These are phyloP conservation scores for Pyrus bretschneideri DNA, from an alignment of 306 rosid genomes.

Conservation along the genomic window DNA sequence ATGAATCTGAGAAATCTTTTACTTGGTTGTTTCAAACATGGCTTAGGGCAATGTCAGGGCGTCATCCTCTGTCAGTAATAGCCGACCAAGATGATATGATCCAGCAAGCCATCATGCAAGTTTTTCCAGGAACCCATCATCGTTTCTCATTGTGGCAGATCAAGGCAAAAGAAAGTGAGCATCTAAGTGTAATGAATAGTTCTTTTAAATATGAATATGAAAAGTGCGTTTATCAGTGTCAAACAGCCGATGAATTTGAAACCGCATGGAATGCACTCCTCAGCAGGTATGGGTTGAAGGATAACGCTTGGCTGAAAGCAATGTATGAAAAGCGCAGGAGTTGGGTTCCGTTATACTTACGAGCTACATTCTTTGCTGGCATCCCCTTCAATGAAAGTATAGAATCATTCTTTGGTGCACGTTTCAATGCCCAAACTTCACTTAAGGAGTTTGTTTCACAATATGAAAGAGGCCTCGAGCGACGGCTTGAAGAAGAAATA, in stretches of 20 bases:
- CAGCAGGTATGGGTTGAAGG: conserved; percentile 64
- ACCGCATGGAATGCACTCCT: conserved; percentile 62
- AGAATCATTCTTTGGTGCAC: conserved; percentile 72
- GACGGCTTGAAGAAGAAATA: conserved; percentile 79
- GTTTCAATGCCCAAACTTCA: conserved; percentile 69
- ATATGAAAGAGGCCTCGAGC: conserved; percentile 79
- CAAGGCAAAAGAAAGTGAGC: conserved; percentile 68
- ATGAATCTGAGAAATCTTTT: conserved; percentile 81
- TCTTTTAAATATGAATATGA: conserved; percentile 64
- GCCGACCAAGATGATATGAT: conserved; percentile 86
- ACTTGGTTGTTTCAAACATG: conserved; percentile 90
- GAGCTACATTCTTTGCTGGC: conserved; percentile 79
- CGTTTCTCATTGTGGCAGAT: conserved; percentile 90
- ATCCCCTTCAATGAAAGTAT: conserved; percentile 56
- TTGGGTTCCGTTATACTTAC: conserved; percentile 80
- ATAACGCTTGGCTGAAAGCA: conserved; percentile 68
- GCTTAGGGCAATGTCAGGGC: conserved; percentile 78
- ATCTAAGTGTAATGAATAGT: conserved; percentile 47
- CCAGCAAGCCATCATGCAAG: conserved; percentile 65
- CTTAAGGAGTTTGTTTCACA: conserved; percentile 62
- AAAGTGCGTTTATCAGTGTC: conserved; percentile 68
- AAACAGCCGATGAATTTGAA: conserved; percentile 70
- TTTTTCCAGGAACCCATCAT: conserved; percentile 68
- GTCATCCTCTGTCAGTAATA: conserved; percentile 66
- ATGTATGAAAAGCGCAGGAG: conserved; percentile 77